These are phyloP conservation scores for Guadua angustifolia DNA, from an alignment of 176 grass and related monocot genomes.

Conservation along the genomic window DNA sequence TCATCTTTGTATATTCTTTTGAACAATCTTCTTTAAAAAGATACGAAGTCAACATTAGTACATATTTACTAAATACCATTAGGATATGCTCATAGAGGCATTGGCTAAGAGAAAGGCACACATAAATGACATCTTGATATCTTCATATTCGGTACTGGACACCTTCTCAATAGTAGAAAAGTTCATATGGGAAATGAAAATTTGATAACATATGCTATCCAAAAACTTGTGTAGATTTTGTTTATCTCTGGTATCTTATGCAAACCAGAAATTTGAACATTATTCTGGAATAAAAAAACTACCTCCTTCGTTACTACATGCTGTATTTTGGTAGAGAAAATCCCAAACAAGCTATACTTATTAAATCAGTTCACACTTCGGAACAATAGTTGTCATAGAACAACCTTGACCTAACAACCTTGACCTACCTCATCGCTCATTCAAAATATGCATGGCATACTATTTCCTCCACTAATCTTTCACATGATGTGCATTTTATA, in stretches of 20 bases:
- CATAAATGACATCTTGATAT: not conserved
- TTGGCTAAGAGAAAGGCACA: not conserved
- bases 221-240: not conserved
- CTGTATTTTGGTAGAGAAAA: not conserved
- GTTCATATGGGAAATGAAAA: not conserved
- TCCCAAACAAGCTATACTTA: not conserved
- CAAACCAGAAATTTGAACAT: not conserved
- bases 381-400: not conserved
- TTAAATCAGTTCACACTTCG: not conserved
- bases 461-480: not conserved
- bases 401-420: not conserved
- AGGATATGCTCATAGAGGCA: not conserved
- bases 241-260: not conserved
- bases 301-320: not conserved
- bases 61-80: not conserved
- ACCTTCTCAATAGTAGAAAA: not conserved
- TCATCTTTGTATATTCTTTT: not conserved
- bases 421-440: not conserved
- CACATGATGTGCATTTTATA: not conserved
- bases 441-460: not conserved
- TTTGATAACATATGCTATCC: not conserved
- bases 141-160: not conserved
- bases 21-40: not conserved
- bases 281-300: not conserved
- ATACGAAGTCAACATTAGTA: not conserved